A percentile compares a stretch with the other conserved stretches of the same genome.
These are phyloP conservation scores for Ballota nigra DNA, from an alignment of 257 asterid genomes.

Conservation along the genomic window DNA sequence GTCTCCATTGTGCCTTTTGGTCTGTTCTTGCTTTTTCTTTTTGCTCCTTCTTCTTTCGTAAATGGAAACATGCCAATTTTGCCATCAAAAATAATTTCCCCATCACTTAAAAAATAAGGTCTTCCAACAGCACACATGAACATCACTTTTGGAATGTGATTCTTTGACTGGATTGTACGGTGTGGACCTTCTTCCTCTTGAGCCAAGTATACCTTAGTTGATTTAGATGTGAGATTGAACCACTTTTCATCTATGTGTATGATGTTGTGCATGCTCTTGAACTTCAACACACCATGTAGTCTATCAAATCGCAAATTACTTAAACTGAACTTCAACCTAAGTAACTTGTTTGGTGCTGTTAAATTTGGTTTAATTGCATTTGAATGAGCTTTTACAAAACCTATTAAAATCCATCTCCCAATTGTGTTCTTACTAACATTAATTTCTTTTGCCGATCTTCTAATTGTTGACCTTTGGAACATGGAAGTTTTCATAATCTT, in stretches of 20 bases:
- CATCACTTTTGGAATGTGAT: not conserved
- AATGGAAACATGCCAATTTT: not conserved
- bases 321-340: not conserved
- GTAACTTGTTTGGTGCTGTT: not conserved
- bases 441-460: not conserved
- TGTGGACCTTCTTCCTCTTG: not conserved
- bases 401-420: not conserved
- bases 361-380: not conserved
- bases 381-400: not conserved
- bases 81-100: not conserved
- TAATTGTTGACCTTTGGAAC: too few species aligned
- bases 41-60: not conserved
- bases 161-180: not conserved
- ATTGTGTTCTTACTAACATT: not conserved
- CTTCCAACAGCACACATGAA: not conserved
- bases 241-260: not conserved
- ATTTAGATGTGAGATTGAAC: not conserved
- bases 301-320: too few species aligned
- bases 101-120: not conserved
- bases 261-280: not conserved
- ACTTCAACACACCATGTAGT: not conserved
- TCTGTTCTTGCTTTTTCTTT: not conserved
- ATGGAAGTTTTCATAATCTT: too few species aligned
- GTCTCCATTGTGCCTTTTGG: not conserved
- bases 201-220: not conserved